Conservation (phyloP, 345 rosid species). For the Citrus hindsii region DNA sequence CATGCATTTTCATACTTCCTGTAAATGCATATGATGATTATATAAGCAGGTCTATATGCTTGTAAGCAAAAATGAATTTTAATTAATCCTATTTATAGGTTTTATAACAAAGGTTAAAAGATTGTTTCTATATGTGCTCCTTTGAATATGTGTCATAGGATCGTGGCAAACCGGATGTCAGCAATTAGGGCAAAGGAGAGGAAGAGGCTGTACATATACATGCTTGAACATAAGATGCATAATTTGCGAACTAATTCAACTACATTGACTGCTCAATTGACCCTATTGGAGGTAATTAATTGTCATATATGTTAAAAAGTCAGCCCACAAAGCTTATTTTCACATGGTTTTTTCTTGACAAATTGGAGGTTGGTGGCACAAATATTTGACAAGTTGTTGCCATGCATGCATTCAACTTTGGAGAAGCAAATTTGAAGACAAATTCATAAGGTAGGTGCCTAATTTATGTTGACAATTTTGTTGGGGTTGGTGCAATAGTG, state of each 20-base stretch:
- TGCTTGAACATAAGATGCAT: conserved; percentile 14
- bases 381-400: too few species aligned
- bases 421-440: too few species aligned
- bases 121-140: neutral
- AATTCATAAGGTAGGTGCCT: too few species aligned
- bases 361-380: too few species aligned
- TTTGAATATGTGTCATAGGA: conserved; percentile 10
- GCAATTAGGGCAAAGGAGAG: conserved; percentile 23
- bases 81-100: neutral
- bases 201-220: conserved; percentile 13
- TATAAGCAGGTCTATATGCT: neutral
- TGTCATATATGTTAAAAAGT: too few species aligned
- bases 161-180: conserved; percentile 18
- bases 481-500: too few species aligned
- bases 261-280: neutral
- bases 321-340: too few species aligned
- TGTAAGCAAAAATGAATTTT: neutral
- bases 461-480: too few species aligned
- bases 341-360: too few species aligned
- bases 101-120: neutral
- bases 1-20: neutral
- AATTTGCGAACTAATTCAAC: neutral
- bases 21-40: neutral
- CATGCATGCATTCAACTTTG: too few species aligned
- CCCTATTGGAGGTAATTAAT: conserved; percentile 2